A percentile compares a stretch with the other conserved stretches of the same genome.
These are phyloP conservation scores for Aspergillus proliferans DNA, from an alignment of 2,329 filamentous ascomycete genomes.

Conservation along the genomic window DNA sequence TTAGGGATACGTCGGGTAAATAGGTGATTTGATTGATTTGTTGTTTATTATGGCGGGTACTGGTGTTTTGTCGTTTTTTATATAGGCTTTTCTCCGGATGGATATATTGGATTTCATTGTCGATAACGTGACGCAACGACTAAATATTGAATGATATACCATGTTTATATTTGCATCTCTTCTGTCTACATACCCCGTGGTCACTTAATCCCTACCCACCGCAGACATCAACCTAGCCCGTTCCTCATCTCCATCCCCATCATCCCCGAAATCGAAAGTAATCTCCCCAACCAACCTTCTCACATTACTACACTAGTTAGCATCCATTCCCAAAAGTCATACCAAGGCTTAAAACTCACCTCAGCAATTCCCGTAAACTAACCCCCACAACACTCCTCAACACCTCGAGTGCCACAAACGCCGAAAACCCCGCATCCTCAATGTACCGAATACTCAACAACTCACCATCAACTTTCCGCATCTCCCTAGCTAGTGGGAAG, in stretches of 20 bases:
- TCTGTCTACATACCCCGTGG: too few species aligned
- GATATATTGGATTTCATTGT: too few species aligned
- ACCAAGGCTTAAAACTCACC: constrained; percentile 12
- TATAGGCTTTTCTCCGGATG: too few species aligned
- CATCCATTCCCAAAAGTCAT: background rate
- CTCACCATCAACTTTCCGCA: constrained; percentile 52
- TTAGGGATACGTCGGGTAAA: constrained; percentile 21
- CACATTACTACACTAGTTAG: constrained; percentile 19
- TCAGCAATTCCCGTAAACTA: constrained; percentile 21
- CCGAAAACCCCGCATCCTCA: constrained; percentile 63
- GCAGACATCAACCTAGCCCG: constrained; percentile 8
- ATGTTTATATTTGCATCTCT: too few species aligned
- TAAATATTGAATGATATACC: too few species aligned
- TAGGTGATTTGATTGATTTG: background rate
- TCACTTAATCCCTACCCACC: background rate
- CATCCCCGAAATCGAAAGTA: constrained; percentile 21
- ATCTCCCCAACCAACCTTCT: constrained; percentile 27
- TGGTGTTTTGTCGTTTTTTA: too few species aligned
- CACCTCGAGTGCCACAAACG: constrained; percentile 67
- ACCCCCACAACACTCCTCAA: constrained; percentile 25
- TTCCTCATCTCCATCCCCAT: constrained; percentile 3
- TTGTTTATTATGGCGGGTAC: too few species aligned
- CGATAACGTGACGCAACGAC: too few species aligned
- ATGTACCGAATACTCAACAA: constrained; percentile 59
- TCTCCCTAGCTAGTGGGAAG: constrained; percentile 51